A percentile compares a stretch with the other conserved stretches of the same genome.
Evolutionary conservation across 2,329 filamentous ascomycete genomes (phyloP).

Genomic region (Monosporascus sp.): DNA sequence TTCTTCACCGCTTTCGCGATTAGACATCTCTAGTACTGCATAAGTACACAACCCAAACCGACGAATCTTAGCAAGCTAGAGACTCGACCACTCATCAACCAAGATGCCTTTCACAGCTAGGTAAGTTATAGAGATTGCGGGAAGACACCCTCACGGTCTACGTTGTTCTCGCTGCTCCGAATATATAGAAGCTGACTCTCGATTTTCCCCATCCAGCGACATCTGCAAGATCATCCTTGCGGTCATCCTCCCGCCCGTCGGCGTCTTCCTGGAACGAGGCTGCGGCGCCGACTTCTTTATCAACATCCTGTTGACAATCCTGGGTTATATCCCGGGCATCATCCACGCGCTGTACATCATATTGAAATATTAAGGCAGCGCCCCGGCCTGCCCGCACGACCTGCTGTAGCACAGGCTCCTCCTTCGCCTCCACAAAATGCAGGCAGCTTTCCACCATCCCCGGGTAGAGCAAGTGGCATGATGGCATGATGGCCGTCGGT

Average conservation of each 20-base stretch:
- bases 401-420: neutral
- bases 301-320: constrained; percentile 70
- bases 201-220: constrained; percentile 29
- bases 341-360: constrained; percentile 80
- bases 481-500: constrained; percentile 2
- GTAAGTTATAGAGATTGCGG: constrained; percentile 31
- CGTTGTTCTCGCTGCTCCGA: too few relatives aligned
- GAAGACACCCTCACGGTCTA: neutral
- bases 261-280: constrained; percentile 78
- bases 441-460: too few relatives aligned
- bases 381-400: neutral
- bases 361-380: constrained; percentile 60
- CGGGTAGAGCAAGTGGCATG: constrained; percentile 1
- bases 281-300: constrained; percentile 72
- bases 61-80: neutral
- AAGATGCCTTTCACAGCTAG: constrained; percentile 56
- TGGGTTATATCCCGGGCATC: constrained; percentile 67
- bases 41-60: neutral
- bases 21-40: neutral
- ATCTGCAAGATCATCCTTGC: constrained; percentile 69
- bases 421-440: too few relatives aligned
- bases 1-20: neutral
- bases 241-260: constrained; percentile 70
- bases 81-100: constrained; percentile 9
- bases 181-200: too few relatives aligned